Evolutionary conservation across 176 grass and related monocot species (phyloP).

Genomic region (Echinochloa phyllopogon): DNA sequence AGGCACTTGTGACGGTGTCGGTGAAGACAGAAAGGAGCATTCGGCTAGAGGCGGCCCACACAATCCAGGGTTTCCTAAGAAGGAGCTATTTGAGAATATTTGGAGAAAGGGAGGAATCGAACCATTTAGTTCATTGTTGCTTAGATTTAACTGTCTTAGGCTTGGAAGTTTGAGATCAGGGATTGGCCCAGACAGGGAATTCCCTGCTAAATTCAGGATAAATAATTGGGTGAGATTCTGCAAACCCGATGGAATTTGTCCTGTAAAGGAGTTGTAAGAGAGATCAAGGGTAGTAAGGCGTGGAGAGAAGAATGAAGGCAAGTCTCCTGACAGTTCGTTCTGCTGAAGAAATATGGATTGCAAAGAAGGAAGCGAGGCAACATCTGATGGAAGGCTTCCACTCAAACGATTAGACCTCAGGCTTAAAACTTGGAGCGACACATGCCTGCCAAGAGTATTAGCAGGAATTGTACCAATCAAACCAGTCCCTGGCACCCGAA

Average conservation of each 20-base stretch:
- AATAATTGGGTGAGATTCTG: slow-evolving; percentile 74
- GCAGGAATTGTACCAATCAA: slow-evolving; percentile 75
- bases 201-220: slow-evolving; percentile 69
- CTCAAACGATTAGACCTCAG: slow-evolving; percentile 81
- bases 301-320: slow-evolving; percentile 67
- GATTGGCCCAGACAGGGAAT: slow-evolving; percentile 81
- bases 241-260: slow-evolving; percentile 65
- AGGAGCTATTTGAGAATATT: slow-evolving; percentile 75
- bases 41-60: slow-evolving; percentile 77
- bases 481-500: slow-evolving; percentile 84
- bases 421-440: slow-evolving; percentile 81
- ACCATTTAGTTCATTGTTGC: slow-evolving; percentile 79
- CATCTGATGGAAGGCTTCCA: slow-evolving; percentile 73
- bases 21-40: slow-evolving; percentile 63
- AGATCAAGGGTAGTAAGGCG: slow-evolving; percentile 72
- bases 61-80: slow-evolving; percentile 74
- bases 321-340: slow-evolving; percentile 85
- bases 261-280: slow-evolving; percentile 85
- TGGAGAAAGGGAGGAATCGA: slow-evolving; percentile 76
- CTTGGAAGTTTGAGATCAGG: slow-evolving; percentile 69
- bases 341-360: slow-evolving; percentile 83
- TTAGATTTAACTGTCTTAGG: slow-evolving; percentile 80
- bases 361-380: slow-evolving; percentile 78
- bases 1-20: slow-evolving; percentile 46
- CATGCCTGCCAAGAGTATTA: slow-evolving; percentile 80